Evolutionary conservation across 345 rosid genomes (phyloP), one percentile per base, ranked within the genome.

Genomic region (Lumnitzera racemosa): DNA sequence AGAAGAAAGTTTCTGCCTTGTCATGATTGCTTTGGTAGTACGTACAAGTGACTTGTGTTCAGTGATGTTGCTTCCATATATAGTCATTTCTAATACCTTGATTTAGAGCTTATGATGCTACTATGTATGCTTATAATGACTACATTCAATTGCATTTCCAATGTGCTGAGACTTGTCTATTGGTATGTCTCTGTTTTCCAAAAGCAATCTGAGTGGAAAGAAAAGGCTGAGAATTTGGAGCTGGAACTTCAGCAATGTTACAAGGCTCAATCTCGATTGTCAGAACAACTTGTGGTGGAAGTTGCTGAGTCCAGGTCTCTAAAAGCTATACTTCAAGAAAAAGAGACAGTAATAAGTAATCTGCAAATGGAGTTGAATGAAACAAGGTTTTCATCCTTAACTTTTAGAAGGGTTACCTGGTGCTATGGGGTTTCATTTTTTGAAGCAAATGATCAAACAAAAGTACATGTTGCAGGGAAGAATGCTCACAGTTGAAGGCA

Each of bases 161-260:
- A 36, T 36, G 43, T 5, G 43, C 43, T 36, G 10, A 36, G 43
- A 36, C 43, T 36, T 36, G 20, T 36, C 43, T 36, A 36, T 36
- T 36, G 9, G 1, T 9, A 7, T 62, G 27, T 53, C 13, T 55
- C 2, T 53, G 14, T 67, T 31, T 61, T 14, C 47, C 61, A 72
- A 62, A 66, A 90, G 99, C 87, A 96, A 3, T 88, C 88, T 0
- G 99, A 94, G 67, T 90, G 99, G 99, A 88, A 90, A 64, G 99
- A 94, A 74, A 94, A 94, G 63, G 80, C 87, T 11, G 92, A 90
- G 58, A 80, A 70, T 27, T 71, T 88, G 70, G 96, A 94, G 53
- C 25, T 53, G 60, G 97, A 94, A 73, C 83, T 94, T 62, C 96
- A 90, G 63, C 99, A 94, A 58, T 94, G 85, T 69, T 94, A 90